These are phyloP conservation scores for Endocalyx cinctus DNA, from an alignment of 2,329 filamentous ascomycete species.

Conservation along the genomic window DNA sequence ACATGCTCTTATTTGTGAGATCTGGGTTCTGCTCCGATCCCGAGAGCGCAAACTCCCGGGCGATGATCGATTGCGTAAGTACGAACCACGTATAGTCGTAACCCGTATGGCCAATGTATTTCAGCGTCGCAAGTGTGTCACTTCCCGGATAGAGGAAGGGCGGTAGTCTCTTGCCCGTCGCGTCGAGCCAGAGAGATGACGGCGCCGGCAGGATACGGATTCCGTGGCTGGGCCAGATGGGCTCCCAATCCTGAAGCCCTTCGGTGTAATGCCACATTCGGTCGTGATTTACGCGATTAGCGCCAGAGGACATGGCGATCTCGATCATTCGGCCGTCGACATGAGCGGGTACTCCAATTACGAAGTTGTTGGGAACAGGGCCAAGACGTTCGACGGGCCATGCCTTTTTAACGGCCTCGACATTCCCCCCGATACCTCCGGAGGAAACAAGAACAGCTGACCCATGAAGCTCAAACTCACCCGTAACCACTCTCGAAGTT, in stretches of 20 bases:
- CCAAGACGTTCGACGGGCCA: slow-evolving; percentile 57
- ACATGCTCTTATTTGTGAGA: slow-evolving; percentile 52
- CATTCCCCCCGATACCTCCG: slow-evolving; percentile 57
- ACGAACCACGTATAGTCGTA: slow-evolving; percentile 63
- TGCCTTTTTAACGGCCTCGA: slow-evolving; percentile 53
- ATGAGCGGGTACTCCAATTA: slow-evolving; percentile 57
- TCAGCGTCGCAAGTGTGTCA: slow-evolving; percentile 54
- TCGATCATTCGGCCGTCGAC: slow-evolving; percentile 62
- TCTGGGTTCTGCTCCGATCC: slow-evolving; percentile 62
- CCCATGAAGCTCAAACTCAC: slow-evolving; percentile 49
- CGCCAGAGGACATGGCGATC: slow-evolving; percentile 49
- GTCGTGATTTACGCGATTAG: slow-evolving; percentile 54
- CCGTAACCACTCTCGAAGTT: slow-evolving; percentile 43
- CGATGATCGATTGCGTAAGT: slow-evolving; percentile 52
- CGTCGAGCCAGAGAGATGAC: slow-evolving; percentile 59
- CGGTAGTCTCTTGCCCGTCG: slow-evolving; percentile 53
- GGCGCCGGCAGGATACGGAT: slow-evolving; percentile 58
- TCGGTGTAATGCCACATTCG: slow-evolving; percentile 66
- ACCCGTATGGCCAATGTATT: slow-evolving; percentile 55
- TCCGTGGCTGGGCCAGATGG: slow-evolving; percentile 58
- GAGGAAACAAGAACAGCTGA: slow-evolving; percentile 51
- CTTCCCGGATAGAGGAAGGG: slow-evolving; percentile 52
- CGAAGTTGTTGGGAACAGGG: slow-evolving; percentile 51
- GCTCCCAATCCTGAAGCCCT: slow-evolving; percentile 56
- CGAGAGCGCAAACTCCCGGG: slow-evolving; percentile 57